Evolutionary conservation across 179 eudicot species (phyloP).

Genomic region (Heliamphora pulchella): DNA sequence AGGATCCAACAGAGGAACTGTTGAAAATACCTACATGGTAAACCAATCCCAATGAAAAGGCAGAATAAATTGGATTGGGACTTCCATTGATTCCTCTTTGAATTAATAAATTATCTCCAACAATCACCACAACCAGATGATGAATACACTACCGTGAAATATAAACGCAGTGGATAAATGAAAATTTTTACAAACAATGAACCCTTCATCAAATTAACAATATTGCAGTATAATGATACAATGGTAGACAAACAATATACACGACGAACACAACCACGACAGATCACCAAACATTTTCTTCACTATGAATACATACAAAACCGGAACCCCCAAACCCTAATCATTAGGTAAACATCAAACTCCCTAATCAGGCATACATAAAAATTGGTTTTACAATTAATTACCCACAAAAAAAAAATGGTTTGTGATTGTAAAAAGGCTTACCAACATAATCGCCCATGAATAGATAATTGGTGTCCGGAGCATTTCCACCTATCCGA

Average conservation of each 20-base stretch:
- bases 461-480: conserved; percentile 92
- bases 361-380: neutral
- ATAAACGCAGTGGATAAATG: neutral
- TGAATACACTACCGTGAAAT: neutral
- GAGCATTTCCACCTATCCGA: conserved; percentile 73
- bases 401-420: neutral
- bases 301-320: neutral
- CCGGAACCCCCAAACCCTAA: neutral
- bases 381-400: too few species aligned
- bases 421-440: conserved; percentile 19
- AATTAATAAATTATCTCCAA: neutral
- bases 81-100: neutral
- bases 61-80: neutral
- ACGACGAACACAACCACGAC: neutral
- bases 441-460: conserved; percentile 96
- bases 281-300: neutral
- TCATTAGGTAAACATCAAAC: neutral
- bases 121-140: neutral
- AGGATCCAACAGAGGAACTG: too few species aligned
- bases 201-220: neutral
- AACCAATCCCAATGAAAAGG: too few species aligned
- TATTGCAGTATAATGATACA: neutral
- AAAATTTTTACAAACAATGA: neutral
- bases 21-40: too few species aligned
- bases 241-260: neutral